Evolutionary conservation across 352 stramenopile genomes (phyloP), one percentile per base, ranked within the genome.

Genomic region (Saprolegnia parasitica): DNA sequence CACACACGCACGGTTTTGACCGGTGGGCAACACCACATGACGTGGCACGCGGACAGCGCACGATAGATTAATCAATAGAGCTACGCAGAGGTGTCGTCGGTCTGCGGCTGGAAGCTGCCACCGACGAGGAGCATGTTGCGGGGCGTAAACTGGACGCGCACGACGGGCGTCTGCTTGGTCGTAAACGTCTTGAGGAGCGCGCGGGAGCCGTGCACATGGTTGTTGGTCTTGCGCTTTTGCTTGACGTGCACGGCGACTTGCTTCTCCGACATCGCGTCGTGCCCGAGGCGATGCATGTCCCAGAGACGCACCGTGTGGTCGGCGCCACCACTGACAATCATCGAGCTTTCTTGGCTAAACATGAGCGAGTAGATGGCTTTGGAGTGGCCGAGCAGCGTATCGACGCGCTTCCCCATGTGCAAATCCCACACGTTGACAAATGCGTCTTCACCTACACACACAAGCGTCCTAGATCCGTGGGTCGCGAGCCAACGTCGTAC

Each of bases 401-500:
- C 84, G 8, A 97, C 61, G n/a, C 86, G 80, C 74, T 94, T 93
- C 26, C 87, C 85, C 9, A 84, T 87, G 18, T 95, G 90, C 46
- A 98, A 79, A 74, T 98, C 94, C 93, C 95, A 98, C 71, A 98
- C 82, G 73, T 97, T 94, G 56, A 98, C 85, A 57, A 95, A 90
- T 67, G 93, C 81, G 71, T 93, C 84, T 45, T 96, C 86, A 24
- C 95, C 77, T 26, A 56, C 15, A 56, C 21, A 11, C n/a, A n/a
- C n/a, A n/a, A n/a, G n/a, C n/a, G n/a, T n/a, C n/a, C n/a, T n/a
- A n/a, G n/a, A n/a, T n/a, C n/a, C n/a, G n/a, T n/a, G n/a, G n/a
- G n/a, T n/a, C n/a, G n/a, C n/a, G n/a, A n/a, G n/a, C n/a, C n/a
- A n/a, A n/a, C 10, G 6, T 35, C 26, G n/a, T 40, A 70, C 55